Evolutionary conservation across 2,329 filamentous ascomycete species (phyloP), one percentile per base, ranked within the genome.

Genomic region (Paramyrothecium sp.): DNA sequence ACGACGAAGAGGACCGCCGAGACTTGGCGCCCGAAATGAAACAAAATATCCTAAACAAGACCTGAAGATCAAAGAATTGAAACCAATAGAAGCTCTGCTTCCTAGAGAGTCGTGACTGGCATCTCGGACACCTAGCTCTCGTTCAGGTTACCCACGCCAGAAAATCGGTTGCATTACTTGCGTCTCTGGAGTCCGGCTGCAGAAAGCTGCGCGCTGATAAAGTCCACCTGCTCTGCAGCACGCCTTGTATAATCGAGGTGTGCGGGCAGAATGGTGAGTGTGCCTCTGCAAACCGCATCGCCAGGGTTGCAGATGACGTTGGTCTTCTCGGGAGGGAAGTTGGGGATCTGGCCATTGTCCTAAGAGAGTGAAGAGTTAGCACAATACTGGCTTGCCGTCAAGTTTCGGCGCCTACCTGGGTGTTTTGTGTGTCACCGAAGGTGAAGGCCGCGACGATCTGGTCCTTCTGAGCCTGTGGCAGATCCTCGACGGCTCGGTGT

Each of bases 221-320:
- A 74, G 52, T 69, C 58, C 3, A 69, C 66, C 10, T 66, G 67
- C 50, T 69, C 69, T 3, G 65, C 65, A 16, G 70, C 69, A 56
- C 71, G 69, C 30, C 62, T 65, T 26, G 68, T 61, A 59, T 77
- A 77, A 56, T 73, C 67, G 56, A 75, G 65, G 54, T 77, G 75
- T 5, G 71, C 65, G 1, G 71, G 65, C 41, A 68, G 69, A 12
- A 75, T 69, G 26, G 62, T 65, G 12, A 77, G 65, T 1, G 63
- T 69, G 52, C 74, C 72, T 3, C 56, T 58, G 65, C 75, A 77
- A 55, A 77, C 68, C 30, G 67, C 64, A 57, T 78, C 75, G 53
- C 73, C 73, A 10, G 56, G 16, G 60, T 75, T 76, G 67, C 75
- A 78, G 66, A 76, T 76, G 60, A 76, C 71, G 46, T 73, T 69